Base-by-base conservation (phyloP, 2,329 filamentous ascomycete species). In the Apiospora malaysiana region DNA sequence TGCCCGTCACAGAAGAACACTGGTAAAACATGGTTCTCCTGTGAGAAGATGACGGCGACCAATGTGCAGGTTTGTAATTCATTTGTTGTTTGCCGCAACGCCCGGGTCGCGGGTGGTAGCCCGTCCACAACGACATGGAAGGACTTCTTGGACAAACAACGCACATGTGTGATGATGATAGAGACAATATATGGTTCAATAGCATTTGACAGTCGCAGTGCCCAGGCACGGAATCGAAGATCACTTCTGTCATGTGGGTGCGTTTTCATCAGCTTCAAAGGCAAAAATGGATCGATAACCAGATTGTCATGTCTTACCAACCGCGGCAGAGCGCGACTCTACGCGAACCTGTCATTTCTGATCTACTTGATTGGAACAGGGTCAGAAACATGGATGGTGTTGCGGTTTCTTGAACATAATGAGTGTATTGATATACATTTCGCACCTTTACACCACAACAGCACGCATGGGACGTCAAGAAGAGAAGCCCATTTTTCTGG, bases 101-200 rank as follows among this genome's bases (percentile, higher is more conserved):
- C 32, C 56, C 56, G 56, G 56, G 18, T 21, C 40, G 56, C 56
- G 32, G 56, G 40, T 32, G 27, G 56, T 18, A 63, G 32, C 56
- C 18, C 9, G 14, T n/a, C 18, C 56, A 63, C n/a, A n/a, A n/a
- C n/a, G n/a, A n/a, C 27, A 32, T 18, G 32, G 40, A 21, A 40
- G 49, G 56, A 5, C 18, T 40, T 6, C 21, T 21, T 40, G 18
- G 56, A 12, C 56, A 63, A 37, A 63, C 56, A n/a, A 4, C 18
- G 56, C 56, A 63, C 56, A 63, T 40, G 56, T 63, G 51, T 32
- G 51, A 51, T 23, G 47, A 40, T 40, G 56, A 37, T 40, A 63
- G 18, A n/a, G 32, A 40, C 32, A n/a, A 63, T 63, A 63, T 40
- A 40, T 40, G 56, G 56, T 63, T 63, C 56, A 63, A 40, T 63